phyloP scores from a whole-genome alignment of 2,329 filamentous ascomycete species.

The Beauveria sp. region DNA sequence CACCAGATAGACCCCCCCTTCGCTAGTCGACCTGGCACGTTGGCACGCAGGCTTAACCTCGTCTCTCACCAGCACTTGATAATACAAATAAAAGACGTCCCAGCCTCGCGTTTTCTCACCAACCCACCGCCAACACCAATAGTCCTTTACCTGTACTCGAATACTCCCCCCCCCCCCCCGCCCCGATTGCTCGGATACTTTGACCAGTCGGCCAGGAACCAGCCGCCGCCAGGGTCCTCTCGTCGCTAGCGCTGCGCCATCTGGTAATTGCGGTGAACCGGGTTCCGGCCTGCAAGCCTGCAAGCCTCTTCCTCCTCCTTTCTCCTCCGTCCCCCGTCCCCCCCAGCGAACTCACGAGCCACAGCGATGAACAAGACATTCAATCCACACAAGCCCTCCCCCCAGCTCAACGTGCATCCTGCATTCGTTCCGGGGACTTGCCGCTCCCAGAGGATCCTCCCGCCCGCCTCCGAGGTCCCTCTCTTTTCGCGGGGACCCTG shows the following conservation, averaged over 20 bases:
- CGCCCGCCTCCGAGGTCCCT: neutral
- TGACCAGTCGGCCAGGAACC: neutral
- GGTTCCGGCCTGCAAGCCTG: neutral
- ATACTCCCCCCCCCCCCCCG: too few relatives aligned
- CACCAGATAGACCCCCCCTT: too few relatives aligned
- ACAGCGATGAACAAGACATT: neutral
- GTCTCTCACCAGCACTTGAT: too few relatives aligned
- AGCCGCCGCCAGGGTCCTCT: neutral
- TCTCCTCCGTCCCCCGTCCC: neutral
- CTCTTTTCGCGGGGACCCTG: slow-evolving; percentile 2
- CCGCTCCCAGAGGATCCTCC: neutral
- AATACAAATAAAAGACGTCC: too few relatives aligned
- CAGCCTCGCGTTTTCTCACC: too few relatives aligned
- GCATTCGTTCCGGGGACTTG: slow-evolving; percentile 1
- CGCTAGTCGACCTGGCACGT: too few relatives aligned
- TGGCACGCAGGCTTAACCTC: too few relatives aligned
- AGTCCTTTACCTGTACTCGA: too few relatives aligned
- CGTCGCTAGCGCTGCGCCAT: neutral
- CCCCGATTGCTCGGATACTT: neutral
- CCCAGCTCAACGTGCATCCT: slow-evolving; percentile 9
- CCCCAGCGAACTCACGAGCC: too few relatives aligned
- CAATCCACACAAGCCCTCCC: neutral
- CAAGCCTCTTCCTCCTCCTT: neutral
- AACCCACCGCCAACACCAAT: too few relatives aligned
- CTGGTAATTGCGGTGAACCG: slow-evolving; percentile 10